Evolutionary conservation across 176 grass and related monocot species (phyloP), one percentile per base, ranked within the genome.

Genomic region (Canna indica): DNA sequence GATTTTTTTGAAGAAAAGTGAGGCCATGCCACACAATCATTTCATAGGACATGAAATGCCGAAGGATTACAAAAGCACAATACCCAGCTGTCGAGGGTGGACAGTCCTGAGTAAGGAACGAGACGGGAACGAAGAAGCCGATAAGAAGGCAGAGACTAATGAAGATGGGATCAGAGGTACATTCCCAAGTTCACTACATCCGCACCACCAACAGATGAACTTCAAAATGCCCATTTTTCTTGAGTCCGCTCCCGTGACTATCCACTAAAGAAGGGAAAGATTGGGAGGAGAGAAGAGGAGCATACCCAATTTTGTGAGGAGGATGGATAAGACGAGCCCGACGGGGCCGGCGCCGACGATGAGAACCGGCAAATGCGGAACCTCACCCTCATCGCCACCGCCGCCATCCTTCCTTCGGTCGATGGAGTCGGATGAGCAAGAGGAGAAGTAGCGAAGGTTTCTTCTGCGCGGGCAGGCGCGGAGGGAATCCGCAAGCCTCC

Each of bases 331-430:
- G 66, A 85, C 80, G 53, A 97, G 94, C 44, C 94, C 94, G 60
- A 97, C 89, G 12, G 94, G 94, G 0, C 94, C 94, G 17, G 89
- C 94, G 29, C 89, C 94, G 68, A 97, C 89, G 74, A 97, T 90
- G 61, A 92, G 74, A 26, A 97, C 89, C 0, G 94, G 94, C 26
- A 97, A 79, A 76, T 85, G 86, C 29, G 86, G 73, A 68, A 54
- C 59, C 11, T 42, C 78, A 31, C 73, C 73, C 28, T 47, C 68
- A 1, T 22, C 57, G 27, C 56, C 70, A 26, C 58, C n/a, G n/a
- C n/a, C 34, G 33, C 77, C 67, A 34, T 77, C 25, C 9, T 65
- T 53, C 59, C 5, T 66, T 38, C 1, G 34, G 20, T 47, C 38
- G 67, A 76, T 18, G 77, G 71, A 9, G 35, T 4, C 32, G n/a